Evolutionary conservation across 441 rosid species (phyloP).

Genomic region (Mallotus japonicus): DNA sequence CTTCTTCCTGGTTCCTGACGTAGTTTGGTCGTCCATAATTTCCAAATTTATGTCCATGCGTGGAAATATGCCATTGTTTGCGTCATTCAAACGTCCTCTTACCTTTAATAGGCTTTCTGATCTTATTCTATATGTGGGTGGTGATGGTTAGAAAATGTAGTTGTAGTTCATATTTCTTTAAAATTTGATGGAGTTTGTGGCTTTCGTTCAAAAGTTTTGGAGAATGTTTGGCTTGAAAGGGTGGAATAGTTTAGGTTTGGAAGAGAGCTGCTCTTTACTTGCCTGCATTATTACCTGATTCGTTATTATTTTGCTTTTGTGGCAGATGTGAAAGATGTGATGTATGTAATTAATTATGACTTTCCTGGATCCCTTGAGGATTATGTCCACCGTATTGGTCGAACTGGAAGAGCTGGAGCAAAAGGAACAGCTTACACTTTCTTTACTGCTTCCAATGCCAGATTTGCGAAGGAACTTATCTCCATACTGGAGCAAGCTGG

Average conservation of each 20-base stretch:
- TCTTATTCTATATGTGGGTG: not conserved
- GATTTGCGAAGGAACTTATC: slow-evolving; percentile 86
- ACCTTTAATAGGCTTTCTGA: slow-evolving; percentile 3
- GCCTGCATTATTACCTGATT: not conserved
- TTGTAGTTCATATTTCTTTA: too few relatives aligned
- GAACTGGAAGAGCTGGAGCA: slow-evolving; percentile 98
- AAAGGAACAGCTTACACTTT: slow-evolving; percentile 97
- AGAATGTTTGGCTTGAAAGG: too few relatives aligned
- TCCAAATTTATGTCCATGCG: too few relatives aligned
- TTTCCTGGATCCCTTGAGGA: slow-evolving; percentile 97
- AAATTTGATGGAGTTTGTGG: too few relatives aligned
- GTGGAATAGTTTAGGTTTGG: too few relatives aligned
- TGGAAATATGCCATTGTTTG: not conserved
- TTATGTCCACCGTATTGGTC: slow-evolving; percentile 93
- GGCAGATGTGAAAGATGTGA: slow-evolving; percentile 93
- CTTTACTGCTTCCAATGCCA: slow-evolving; percentile 93
- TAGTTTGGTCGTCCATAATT: not conserved
- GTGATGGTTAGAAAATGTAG: too few relatives aligned
- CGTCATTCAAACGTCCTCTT: not conserved
- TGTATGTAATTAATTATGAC: slow-evolving; percentile 90
- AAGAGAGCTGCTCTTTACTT: not conserved
- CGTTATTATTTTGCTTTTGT: slow-evolving; percentile 21
- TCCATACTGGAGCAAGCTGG: slow-evolving; percentile 95
- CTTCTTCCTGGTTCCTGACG: not conserved
- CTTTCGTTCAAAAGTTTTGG: too few relatives aligned